phyloP scores from a whole-genome alignment of 2,329 filamentous ascomycete species.

The Phaeoacremonium minimum region DNA sequence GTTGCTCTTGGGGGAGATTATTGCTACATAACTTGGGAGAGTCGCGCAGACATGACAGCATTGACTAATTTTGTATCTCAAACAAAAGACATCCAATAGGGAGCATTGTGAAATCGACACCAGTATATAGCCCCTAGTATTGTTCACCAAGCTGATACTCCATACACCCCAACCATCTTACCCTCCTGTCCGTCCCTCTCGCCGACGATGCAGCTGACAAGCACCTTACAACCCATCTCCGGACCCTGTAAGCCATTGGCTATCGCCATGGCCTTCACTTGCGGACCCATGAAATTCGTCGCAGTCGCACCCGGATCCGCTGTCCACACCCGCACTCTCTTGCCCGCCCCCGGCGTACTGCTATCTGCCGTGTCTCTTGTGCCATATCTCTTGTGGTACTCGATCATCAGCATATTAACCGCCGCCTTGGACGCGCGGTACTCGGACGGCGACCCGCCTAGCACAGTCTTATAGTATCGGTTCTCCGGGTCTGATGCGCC shows the following conservation, averaged over 20 bases:
- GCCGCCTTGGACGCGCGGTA: conserved; percentile 21
- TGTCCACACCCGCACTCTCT: conserved; percentile 2
- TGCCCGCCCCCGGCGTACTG: background rate
- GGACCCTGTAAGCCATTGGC: conserved; percentile 1
- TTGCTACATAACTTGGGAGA: too few relatives aligned
- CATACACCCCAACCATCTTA: conserved; percentile 2
- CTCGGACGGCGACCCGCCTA: conserved; percentile 6
- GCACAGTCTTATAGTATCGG: too few relatives aligned
- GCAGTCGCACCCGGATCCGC: conserved; percentile 3
- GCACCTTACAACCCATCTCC: background rate
- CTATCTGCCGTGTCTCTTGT: background rate
- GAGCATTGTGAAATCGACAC: too few relatives aligned
- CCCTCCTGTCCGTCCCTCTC: conserved; percentile 3
- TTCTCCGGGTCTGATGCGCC: conserved; percentile 12
- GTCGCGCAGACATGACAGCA: too few relatives aligned
- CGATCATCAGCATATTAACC: conserved; percentile 19
- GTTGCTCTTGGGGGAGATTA: too few relatives aligned
- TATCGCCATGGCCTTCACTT: conserved; percentile 1
- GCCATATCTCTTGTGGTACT: conserved; percentile 10
- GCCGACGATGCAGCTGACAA: conserved; percentile 4
- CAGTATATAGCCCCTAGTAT: too few relatives aligned
- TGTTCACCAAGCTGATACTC: conserved; percentile 3
- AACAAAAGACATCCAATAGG: too few relatives aligned
- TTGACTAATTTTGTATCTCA: too few relatives aligned
- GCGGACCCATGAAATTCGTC: conserved; percentile 5